Evolutionary conservation across 192 early-diverging fungal species (phyloP).

Genomic region (Diversispora eburnea): DNA sequence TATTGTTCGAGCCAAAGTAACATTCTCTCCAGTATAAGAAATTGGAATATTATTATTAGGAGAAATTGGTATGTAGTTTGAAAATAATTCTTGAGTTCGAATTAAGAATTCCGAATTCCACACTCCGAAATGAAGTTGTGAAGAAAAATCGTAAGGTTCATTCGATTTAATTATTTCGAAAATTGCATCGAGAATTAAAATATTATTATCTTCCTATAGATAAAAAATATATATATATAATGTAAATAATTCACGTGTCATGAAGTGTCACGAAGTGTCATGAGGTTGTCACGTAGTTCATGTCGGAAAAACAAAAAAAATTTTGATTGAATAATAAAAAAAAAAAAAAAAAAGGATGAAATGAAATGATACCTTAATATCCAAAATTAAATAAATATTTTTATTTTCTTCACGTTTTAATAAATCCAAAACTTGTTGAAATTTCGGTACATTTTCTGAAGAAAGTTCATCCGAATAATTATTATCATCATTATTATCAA

Average conservation of each 20-base stretch:
- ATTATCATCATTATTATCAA: slow-evolving; percentile 10
- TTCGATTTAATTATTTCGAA: slow-evolving; percentile 28
- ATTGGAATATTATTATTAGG: slow-evolving; percentile 18
- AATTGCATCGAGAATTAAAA: slow-evolving; percentile 34
- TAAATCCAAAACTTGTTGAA: slow-evolving; percentile 40
- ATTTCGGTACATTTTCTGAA: slow-evolving; percentile 31
- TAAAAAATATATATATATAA: neutral
- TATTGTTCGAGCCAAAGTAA: slow-evolving; percentile 31
- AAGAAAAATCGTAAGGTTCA: slow-evolving; percentile 29
- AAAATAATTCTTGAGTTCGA: slow-evolving; percentile 30
- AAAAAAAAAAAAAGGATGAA: too few relatives aligned
- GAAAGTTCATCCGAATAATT: too few relatives aligned
- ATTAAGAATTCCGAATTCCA: slow-evolving; percentile 38
- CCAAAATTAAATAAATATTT: slow-evolving; percentile 40
- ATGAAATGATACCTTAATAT: slow-evolving; percentile 43
- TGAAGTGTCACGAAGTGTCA: neutral
- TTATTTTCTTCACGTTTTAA: slow-evolving; percentile 34
- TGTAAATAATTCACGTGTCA: neutral
- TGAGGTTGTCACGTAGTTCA: neutral
- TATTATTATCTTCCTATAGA: slow-evolving; percentile 37
- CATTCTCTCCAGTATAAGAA: slow-evolving; percentile 38
- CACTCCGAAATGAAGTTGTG: slow-evolving; percentile 39
- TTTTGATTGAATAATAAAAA: too few relatives aligned
- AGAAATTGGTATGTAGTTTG: too few relatives aligned
- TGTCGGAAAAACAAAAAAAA: slow-evolving; percentile 8